These are phyloP conservation scores for Allantophomopsis lycopodina DNA, from an alignment of 2,329 filamentous ascomycete species.

Conservation along the genomic window DNA sequence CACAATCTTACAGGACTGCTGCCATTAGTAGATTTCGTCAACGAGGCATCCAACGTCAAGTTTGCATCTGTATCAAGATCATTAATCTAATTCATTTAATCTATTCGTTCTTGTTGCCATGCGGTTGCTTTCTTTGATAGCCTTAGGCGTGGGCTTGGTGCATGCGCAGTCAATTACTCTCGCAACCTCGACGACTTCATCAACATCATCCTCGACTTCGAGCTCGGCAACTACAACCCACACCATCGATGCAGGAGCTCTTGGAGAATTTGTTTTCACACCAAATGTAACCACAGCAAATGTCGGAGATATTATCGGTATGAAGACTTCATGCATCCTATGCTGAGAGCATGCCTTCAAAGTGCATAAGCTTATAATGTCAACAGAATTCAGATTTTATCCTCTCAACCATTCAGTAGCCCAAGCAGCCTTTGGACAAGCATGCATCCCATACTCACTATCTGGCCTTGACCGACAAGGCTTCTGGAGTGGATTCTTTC, in stretches of 20 bases:
- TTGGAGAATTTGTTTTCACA: conserved; percentile 12
- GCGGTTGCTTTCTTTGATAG: too few relatives aligned
- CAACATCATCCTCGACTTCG: too few relatives aligned
- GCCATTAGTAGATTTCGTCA: too few relatives aligned
- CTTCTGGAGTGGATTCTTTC: conserved; percentile 38
- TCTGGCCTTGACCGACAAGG: conserved; percentile 30
- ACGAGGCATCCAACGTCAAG: conserved; percentile 1
- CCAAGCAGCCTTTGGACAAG: conserved; percentile 40
- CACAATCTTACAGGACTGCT: too few relatives aligned
- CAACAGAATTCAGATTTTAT: conserved; percentile 43
- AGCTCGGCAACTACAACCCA: too few relatives aligned
- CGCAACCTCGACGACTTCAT: too few relatives aligned
- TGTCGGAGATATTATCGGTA: conserved; percentile 34
- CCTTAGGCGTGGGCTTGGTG: too few relatives aligned
- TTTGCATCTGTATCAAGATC: too few relatives aligned
- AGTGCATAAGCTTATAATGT: conserved; percentile 4
- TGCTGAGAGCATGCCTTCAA: neutral
- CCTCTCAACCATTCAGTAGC: conserved; percentile 51
- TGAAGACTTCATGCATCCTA: conserved; percentile 6
- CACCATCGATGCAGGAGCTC: too few relatives aligned
- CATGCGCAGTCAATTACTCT: too few relatives aligned
- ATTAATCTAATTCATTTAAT: too few relatives aligned
- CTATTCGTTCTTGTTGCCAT: too few relatives aligned
- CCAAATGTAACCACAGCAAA: conserved; percentile 21
- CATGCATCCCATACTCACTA: conserved; percentile 49